These are phyloP conservation scores for Colletotrichum tamarilloi DNA, from an alignment of 2,329 filamentous ascomycete genomes.

Conservation along the genomic window DNA sequence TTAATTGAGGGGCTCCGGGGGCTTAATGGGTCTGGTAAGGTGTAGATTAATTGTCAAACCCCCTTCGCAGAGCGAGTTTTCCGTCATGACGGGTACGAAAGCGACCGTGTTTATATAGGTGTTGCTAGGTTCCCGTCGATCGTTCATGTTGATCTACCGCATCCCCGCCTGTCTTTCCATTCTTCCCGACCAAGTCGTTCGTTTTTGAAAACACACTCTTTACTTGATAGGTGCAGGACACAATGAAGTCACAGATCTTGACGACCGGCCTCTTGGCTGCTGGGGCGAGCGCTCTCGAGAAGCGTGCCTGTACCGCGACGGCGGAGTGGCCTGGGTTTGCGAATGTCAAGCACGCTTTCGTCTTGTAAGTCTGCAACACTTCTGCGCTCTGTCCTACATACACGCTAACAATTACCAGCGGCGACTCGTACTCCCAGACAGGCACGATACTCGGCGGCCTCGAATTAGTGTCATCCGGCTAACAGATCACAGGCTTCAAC, in stretches of 20 bases:
- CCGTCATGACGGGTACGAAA: background rate
- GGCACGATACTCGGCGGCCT: background rate
- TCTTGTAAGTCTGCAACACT: slow-evolving; percentile 41
- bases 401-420: slow-evolving; percentile 35
- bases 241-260: slow-evolving; percentile 23
- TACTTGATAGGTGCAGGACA: slow-evolving; percentile 1
- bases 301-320: slow-evolving; percentile 39
- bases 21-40: slow-evolving; percentile 7
- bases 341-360: slow-evolving; percentile 52
- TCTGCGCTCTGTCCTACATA: background rate
- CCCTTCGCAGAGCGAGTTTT: background rate
- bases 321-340: slow-evolving; percentile 48
- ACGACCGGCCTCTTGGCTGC: background rate
- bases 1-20: slow-evolving; percentile 24
- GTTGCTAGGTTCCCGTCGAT: slow-evolving; percentile 11
- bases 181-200: background rate
- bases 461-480: background rate
- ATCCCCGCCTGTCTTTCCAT: background rate
- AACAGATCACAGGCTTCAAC: slow-evolving; percentile 59
- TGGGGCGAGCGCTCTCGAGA: slow-evolving; percentile 7
- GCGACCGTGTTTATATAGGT: slow-evolving; percentile 1
- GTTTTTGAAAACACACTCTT: background rate
- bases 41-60: slow-evolving; percentile 9
- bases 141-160: accelerated
- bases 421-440: slow-evolving; percentile 47